A percentile compares a stretch with the other conserved stretches of the same genome.
Evolutionary conservation across 2,329 filamentous ascomycete genomes (phyloP).

Genomic region (Lecanicillium sp.): DNA sequence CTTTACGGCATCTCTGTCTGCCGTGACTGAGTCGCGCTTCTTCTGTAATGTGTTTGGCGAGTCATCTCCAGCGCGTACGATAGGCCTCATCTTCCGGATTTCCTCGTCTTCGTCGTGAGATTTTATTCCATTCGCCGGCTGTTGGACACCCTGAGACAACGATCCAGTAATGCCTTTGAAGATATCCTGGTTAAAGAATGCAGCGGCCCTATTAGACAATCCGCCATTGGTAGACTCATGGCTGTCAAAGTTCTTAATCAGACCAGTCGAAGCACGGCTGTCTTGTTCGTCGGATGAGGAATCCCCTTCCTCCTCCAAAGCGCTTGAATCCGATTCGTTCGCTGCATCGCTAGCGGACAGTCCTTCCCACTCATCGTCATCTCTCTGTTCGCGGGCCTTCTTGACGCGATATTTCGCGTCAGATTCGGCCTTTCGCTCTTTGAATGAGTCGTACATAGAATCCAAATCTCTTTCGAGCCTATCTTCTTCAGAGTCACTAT

Average conservation of each 20-base stretch:
- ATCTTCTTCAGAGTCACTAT: conserved; percentile 74
- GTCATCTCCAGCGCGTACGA: conserved; percentile 22
- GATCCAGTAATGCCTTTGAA: conserved; percentile 75
- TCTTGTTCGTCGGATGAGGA: conserved; percentile 27
- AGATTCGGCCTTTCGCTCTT: conserved; percentile 65
- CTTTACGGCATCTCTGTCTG: too few species aligned
- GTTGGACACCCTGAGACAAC: conserved; percentile 40
- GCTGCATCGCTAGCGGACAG: conserved; percentile 59
- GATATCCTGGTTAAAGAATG: conserved; percentile 92
- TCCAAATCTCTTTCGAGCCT: conserved; percentile 79
- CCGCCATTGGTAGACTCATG: conserved; percentile 12
- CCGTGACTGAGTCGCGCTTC: too few species aligned
- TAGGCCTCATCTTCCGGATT: conserved; percentile 13
- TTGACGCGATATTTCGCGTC: conserved; percentile 90
- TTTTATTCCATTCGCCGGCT: conserved; percentile 22
- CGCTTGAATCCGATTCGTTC: conserved; percentile 50
- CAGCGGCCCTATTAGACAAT: conserved; percentile 75
- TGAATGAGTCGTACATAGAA: conserved; percentile 77
- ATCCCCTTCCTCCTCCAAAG: conserved; percentile 49
- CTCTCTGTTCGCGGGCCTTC: conserved; percentile 70
- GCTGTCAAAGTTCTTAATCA: conserved; percentile 30
- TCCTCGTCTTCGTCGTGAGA: conserved; percentile 24
- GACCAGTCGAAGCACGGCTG: conserved; percentile 19
- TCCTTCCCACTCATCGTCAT: conserved; percentile 88
- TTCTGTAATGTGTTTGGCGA: too few species aligned